Base-by-base conservation (phyloP, 257 asterid genomes). In the Nicotiana attenuata region DNA sequence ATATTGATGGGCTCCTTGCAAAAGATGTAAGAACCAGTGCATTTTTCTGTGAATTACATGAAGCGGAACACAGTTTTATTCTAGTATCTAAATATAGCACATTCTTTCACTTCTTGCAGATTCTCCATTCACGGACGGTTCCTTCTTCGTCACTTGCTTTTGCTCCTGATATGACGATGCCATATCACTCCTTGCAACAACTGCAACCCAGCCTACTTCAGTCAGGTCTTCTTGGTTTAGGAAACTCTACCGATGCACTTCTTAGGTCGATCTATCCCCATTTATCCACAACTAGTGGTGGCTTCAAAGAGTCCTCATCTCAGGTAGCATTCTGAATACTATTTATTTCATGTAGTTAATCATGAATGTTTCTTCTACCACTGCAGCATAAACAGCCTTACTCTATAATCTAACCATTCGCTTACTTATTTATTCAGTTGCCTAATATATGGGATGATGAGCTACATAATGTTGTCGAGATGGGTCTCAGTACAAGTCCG, bases 21-120 rank as follows among this genome's bases (percentile, higher is more conserved):
- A 94, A 94, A 87, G 96, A 96, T 80, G 99, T 96, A 94, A 93
- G 26, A 94, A 56, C 68, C 55, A 67, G 41, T 65, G 26, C 19
- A 38, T 63, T 61, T 66, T 79, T 10, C 28, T 52, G 26, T 16
- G 67, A 55, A 31, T 55, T 59, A 55, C 50, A 53, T 17, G 64
- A 52, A 52, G 26, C 31, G 16, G 8, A 61, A 41, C n/a, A 13
- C 20, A 60, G 29, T 41, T 9, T 41, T 41, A 41, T 67, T 67
- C 76, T 35, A 35, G 29, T 67, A 5, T 67, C 55, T 67, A 35
- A 35, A 84, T 86, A 63, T 20, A 11, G 11, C 31, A 3, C 57
- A 60, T 24, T 65, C 63, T 14, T 17, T 68, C 5, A 3, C 50
- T 33, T 67, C 75, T 56, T 24, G 71, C 90, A 93, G 97, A 88